These are phyloP conservation scores for Cucurbita argyrosperma DNA, from an alignment of 306 rosid species.

Conservation along the genomic window DNA sequence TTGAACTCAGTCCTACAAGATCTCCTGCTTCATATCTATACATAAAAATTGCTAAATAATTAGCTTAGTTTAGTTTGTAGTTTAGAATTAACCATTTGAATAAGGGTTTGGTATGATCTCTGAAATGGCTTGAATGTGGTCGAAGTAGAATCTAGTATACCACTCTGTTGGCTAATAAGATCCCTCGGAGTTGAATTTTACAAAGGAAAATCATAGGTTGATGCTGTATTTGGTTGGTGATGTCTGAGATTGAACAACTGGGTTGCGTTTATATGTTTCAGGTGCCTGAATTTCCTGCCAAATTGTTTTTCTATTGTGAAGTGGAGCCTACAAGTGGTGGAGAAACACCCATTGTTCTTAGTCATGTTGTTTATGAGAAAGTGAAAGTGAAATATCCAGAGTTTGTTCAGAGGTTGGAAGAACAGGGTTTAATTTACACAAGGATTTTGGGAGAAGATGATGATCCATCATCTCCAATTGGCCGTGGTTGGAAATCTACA, in stretches of 20 bases:
- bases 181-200: neutral
- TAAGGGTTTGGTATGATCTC: neutral
- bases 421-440: conserved; percentile 52
- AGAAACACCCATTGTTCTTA: conserved; percentile 78
- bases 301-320: conserved; percentile 74
- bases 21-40: neutral
- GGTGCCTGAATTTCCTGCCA: conserved; percentile 77
- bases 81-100: neutral
- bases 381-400: conserved; percentile 60
- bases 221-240: neutral
- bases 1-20: neutral
- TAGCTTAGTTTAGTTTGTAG: neutral
- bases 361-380: conserved; percentile 60
- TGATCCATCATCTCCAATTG: conserved; percentile 70
- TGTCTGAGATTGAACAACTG: neutral
- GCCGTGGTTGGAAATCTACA: conserved; percentile 94
- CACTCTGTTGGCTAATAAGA: neutral
- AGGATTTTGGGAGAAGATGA: conserved; percentile 66
- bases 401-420: conserved; percentile 54
- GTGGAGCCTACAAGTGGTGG: conserved; percentile 69
- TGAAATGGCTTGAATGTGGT: neutral
- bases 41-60: neutral
- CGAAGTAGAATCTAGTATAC: neutral
- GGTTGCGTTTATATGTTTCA: neutral
- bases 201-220: neutral